These are phyloP conservation scores for Scutellaria galericulata DNA, from an alignment of 257 asterid species.

Conservation along the genomic window DNA sequence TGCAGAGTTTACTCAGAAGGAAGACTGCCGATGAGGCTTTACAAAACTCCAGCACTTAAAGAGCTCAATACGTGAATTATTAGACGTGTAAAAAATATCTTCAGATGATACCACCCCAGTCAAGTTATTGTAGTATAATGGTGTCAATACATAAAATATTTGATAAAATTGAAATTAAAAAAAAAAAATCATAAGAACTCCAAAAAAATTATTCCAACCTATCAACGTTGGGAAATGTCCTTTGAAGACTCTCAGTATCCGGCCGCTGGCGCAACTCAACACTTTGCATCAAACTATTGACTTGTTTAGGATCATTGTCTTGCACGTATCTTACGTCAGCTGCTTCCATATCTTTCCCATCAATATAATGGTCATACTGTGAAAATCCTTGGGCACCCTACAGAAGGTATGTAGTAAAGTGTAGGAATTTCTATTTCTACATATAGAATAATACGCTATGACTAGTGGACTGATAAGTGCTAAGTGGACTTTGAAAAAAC, in stretches of 20 bases:
- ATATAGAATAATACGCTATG: not conserved
- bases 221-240: conserved; percentile 48
- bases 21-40: not conserved
- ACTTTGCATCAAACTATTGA: conserved; percentile 43
- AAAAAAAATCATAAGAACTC: conserved; percentile 27
- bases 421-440: not conserved
- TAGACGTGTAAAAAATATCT: not conserved
- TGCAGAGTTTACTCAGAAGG: not conserved
- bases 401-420: conserved; percentile 34
- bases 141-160: conserved; percentile 6
- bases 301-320: conserved; percentile 47
- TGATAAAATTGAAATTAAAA: conserved; percentile 7
- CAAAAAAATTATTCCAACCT: conserved; percentile 53
- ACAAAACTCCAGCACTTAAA: conserved; percentile 11
- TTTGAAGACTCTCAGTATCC: conserved; percentile 42
- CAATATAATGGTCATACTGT: conserved; percentile 49
- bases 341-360: conserved; percentile 53
- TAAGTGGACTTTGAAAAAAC: conserved; percentile 11
- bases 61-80: conserved; percentile 8
- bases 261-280: conserved; percentile 46
- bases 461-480: not conserved
- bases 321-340: conserved; percentile 54
- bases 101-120: not conserved
- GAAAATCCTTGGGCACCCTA: conserved; percentile 61
- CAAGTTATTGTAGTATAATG: conserved; percentile 12